Conservation (phyloP, 2,329 filamentous ascomycete genomes). For the Aspergillus neotritici region DNA sequence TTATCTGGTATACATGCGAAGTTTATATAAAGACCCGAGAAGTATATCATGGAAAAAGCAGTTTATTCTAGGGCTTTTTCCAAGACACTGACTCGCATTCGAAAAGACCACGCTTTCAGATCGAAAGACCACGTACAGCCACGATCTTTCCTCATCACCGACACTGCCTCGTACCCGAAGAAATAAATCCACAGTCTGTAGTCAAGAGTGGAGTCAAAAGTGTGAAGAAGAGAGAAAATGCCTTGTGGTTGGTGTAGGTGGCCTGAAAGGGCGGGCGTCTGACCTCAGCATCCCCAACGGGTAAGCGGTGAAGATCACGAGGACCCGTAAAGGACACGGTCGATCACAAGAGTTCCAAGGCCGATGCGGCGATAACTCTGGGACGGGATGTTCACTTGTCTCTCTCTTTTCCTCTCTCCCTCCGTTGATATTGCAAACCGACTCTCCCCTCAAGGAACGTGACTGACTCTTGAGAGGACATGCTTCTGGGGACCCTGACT, state of each 20-base stretch:
- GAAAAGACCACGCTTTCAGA: too few species aligned
- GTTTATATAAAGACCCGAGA: too few species aligned
- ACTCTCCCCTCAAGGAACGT: too few species aligned
- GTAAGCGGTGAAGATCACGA: slow-evolving; percentile 24
- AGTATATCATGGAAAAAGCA: too few species aligned
- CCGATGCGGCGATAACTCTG: slow-evolving; percentile 23
- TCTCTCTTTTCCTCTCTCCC: slow-evolving; percentile 3
- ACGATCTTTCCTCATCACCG: too few species aligned
- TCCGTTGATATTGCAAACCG: slow-evolving; percentile 2
- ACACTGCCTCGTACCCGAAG: too few species aligned
- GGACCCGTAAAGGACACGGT: slow-evolving; percentile 34
- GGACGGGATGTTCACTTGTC: slow-evolving; percentile 13
- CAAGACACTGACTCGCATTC: too few species aligned
- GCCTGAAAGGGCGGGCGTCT: slow-evolving; percentile 1
- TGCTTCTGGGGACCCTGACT: slow-evolving; percentile 5
- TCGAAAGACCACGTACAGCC: too few species aligned
- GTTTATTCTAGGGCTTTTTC: too few species aligned
- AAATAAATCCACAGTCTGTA: too few species aligned
- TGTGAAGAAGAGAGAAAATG: neutral
- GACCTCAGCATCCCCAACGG: slow-evolving; percentile 3
- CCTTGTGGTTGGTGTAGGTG: neutral
- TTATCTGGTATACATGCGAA: too few species aligned
- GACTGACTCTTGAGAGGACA: slow-evolving; percentile 4
- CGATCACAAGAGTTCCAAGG: slow-evolving; percentile 26
- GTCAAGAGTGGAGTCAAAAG: too few species aligned